Conservation (phyloP, 495 filamentous ascomycete genomes). For the Platismatia glauca region DNA sequence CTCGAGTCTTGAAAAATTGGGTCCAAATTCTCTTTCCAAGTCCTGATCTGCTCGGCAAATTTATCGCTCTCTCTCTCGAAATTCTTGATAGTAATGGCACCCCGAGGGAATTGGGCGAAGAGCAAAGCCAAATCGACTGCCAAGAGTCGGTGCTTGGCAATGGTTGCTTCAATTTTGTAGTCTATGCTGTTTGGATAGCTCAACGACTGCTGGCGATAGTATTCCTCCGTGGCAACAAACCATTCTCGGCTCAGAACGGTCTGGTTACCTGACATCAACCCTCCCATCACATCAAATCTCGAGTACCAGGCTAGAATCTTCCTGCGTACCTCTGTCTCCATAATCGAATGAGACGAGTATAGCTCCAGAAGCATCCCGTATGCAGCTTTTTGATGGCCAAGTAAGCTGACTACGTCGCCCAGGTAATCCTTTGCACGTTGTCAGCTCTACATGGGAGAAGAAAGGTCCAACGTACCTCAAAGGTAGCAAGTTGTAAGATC, state of each 20-base stretch:
- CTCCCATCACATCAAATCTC: constrained; percentile 78
- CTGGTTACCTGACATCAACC: constrained; percentile 71
- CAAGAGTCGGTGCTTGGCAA: constrained; percentile 60
- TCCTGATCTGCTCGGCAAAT: constrained; percentile 44
- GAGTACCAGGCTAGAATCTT: constrained; percentile 79
- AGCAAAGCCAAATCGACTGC: constrained; percentile 73
- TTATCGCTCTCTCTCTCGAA: constrained; percentile 54
- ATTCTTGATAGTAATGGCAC: constrained; percentile 54
- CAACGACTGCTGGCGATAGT: constrained; percentile 49
- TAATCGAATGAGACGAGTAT: constrained; percentile 67
- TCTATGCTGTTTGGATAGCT: constrained; percentile 53
- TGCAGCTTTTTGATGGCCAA: constrained; percentile 87
- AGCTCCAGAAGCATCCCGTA: constrained; percentile 69
- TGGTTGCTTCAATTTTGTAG: constrained; percentile 56
- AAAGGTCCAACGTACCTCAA: constrained; percentile 58
- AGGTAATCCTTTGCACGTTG: constrained; percentile 65
- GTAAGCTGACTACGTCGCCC: constrained; percentile 87
- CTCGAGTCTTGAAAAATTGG: constrained; percentile 47
- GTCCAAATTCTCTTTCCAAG: constrained; percentile 50
- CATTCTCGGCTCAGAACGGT: constrained; percentile 69
- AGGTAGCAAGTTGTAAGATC: constrained; percentile 83
- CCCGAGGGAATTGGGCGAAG: constrained; percentile 56
- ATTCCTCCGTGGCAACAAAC: constrained; percentile 59
- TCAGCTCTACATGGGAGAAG: constrained; percentile 21
- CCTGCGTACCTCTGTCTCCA: constrained; percentile 56